A percentile compares a stretch with the other conserved stretches of the same genome.
phyloP scores from a whole-genome alignment of 805 yeast genomes.

The Ogataea salicorniae region DNA sequence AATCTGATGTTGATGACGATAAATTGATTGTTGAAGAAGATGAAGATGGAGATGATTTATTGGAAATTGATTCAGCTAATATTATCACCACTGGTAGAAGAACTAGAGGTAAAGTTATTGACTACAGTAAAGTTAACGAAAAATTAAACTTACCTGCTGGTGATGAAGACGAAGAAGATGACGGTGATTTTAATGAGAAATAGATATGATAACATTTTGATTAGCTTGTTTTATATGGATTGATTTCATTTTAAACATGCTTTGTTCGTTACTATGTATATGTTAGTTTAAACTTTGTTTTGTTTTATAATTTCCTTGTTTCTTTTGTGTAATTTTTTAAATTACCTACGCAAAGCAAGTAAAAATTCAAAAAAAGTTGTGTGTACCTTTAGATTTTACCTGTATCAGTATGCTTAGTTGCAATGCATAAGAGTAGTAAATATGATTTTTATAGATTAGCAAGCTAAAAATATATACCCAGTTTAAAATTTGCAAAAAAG shows the following conservation, averaged over 20 bases:
- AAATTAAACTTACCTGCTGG: constrained; percentile 49
- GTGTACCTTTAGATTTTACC: no score
- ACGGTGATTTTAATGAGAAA: constrained; percentile 36
- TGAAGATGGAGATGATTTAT: constrained; percentile 71
- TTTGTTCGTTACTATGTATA: not conserved
- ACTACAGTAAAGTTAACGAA: constrained; percentile 75
- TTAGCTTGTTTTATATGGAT: no score
- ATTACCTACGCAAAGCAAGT: no score
- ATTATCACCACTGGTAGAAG: constrained; percentile 83
- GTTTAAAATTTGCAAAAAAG: no score
- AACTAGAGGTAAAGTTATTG: constrained; percentile 86
- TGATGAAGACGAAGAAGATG: constrained; percentile 45
- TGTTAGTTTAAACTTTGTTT: not conserved
- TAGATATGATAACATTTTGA: not conserved
- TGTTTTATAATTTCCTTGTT: no score
- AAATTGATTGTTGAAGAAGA: constrained; percentile 51
- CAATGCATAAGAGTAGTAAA: no score
- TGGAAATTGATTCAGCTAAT: constrained; percentile 76
- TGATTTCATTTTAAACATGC: no score
- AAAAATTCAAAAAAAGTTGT: no score
- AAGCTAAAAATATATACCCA: no score
- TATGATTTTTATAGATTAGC: no score
- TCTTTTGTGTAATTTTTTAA: no score
- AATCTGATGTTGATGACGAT: constrained; percentile 43
- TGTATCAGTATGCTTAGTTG: no score